phyloP scores from a whole-genome alignment of 441 rosid species.

The Manihot esculenta region DNA sequence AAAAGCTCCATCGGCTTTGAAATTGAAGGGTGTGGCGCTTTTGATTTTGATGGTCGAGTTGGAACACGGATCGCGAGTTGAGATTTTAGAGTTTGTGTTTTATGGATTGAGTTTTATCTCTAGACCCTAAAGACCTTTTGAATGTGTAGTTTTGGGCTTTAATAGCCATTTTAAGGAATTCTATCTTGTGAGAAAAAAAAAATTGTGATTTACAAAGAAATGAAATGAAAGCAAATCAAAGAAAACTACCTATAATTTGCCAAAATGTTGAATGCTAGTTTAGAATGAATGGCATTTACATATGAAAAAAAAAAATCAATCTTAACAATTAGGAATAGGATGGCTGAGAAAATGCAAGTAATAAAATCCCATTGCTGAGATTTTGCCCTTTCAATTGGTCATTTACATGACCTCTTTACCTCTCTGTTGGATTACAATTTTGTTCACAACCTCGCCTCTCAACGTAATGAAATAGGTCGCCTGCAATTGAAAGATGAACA shows the following conservation, averaged over 20 bases:
- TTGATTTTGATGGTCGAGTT: no score
- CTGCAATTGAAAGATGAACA: slow-evolving; percentile 35
- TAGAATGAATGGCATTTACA: background rate
- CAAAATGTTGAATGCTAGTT: background rate
- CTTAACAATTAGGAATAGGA: no score
- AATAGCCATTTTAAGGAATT: no score
- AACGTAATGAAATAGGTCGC: slow-evolving; percentile 52
- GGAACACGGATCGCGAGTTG: no score
- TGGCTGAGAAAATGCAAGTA: background rate
- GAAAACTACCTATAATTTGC: background rate
- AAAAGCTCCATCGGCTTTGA: no score
- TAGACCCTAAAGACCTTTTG: no score
- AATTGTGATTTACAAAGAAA: background rate
- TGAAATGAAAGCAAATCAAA: background rate
- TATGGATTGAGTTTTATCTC: no score
- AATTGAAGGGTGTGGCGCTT: no score
- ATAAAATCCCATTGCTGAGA: background rate
- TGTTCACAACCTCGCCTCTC: slow-evolving; percentile 42
- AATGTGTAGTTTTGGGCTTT: no score
- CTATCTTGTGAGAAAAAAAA: no score
- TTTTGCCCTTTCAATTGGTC: background rate
- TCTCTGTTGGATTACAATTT: slow-evolving; percentile 38
- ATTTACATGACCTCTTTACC: slow-evolving; percentile 50
- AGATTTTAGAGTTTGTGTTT: no score
- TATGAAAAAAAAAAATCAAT: no score